phyloP scores from a whole-genome alignment of 768 basidiomycete species.

The Lactarius hatsudake region DNA sequence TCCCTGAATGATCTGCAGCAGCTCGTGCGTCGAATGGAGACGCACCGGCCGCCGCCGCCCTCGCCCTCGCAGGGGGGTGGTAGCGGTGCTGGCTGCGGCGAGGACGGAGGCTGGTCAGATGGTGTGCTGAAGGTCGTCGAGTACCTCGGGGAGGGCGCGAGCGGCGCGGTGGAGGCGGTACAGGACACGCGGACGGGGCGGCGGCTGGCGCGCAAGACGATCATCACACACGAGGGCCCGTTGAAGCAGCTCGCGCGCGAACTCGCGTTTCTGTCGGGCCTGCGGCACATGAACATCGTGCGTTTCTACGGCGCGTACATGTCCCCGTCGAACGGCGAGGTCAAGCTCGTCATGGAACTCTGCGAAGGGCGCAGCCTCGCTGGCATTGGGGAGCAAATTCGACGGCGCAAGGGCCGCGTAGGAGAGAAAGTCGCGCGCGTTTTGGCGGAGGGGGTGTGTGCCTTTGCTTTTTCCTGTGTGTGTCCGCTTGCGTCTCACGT shows the following conservation, averaged over 20 bases:
- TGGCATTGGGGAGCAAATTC: slow-evolving; percentile 73
- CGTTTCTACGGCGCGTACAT: slow-evolving; percentile 85
- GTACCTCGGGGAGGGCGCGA: slow-evolving; percentile 84
- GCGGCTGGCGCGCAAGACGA: slow-evolving; percentile 88
- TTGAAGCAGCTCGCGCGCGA: slow-evolving; percentile 85
- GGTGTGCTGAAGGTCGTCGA: slow-evolving; percentile 63
- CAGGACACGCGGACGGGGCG: slow-evolving; percentile 68
- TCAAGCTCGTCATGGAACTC: slow-evolving; percentile 88
- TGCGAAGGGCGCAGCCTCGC: slow-evolving; percentile 83
- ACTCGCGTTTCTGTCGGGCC: slow-evolving; percentile 77
- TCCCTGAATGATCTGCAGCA: slow-evolving; percentile 20
- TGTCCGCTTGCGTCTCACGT: not conserved
- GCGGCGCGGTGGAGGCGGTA: slow-evolving; percentile 89
- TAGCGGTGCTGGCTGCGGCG: not conserved
- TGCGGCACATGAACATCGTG: slow-evolving; percentile 78
- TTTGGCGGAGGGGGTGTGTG: slow-evolving; percentile 78
- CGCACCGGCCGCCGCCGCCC: not conserved
- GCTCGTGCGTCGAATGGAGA: slow-evolving; percentile 22
- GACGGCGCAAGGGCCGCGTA: slow-evolving; percentile 65
- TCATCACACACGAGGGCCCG: slow-evolving; percentile 81
- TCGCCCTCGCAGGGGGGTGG: not conserved
- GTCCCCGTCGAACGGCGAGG: slow-evolving; percentile 75
- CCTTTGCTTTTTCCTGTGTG: not conserved
- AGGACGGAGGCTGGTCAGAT: slow-evolving; percentile 47
- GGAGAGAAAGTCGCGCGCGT: slow-evolving; percentile 81